Percentiles rank a stretch among this genome's conserved stretches.
phyloP scores from a whole-genome alignment of 2,329 filamentous ascomycete species.

The Diaporthe sp. region DNA sequence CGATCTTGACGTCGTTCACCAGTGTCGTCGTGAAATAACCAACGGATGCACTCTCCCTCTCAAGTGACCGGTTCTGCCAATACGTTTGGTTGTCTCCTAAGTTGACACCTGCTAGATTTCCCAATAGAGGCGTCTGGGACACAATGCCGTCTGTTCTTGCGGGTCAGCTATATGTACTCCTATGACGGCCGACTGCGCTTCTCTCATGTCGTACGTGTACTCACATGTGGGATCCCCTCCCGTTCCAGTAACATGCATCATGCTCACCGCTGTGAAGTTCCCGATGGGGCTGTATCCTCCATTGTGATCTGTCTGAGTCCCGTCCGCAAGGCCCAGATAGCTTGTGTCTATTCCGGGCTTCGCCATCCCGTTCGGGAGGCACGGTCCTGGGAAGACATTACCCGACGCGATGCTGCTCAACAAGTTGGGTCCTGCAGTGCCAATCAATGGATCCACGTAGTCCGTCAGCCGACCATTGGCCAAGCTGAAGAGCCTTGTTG shows the following conservation, averaged over 20 bases:
- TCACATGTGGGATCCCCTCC: conserved; percentile 28
- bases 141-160: conserved; percentile 1
- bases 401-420: conserved; percentile 14
- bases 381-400: conserved; percentile 25
- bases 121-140: conserved; percentile 25
- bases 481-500: neutral
- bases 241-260: conserved; percentile 30
- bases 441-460: conserved; percentile 27
- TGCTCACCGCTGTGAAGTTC: conserved; percentile 27
- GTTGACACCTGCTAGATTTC: conserved; percentile 1
- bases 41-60: conserved; percentile 23
- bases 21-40: conserved; percentile 28
- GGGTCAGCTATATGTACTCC: neutral
- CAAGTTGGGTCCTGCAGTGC: conserved; percentile 16
- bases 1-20: conserved; percentile 25
- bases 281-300: conserved; percentile 29
- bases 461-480: conserved; percentile 6
- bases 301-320: conserved; percentile 21
- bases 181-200: neutral
- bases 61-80: conserved; percentile 27
- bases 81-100: conserved; percentile 29
- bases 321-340: conserved; percentile 10
- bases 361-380: conserved; percentile 24
- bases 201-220: neutral
- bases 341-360: conserved; percentile 31